Conservation (phyloP, 441 rosid genomes). For the Eruca vesicaria region DNA sequence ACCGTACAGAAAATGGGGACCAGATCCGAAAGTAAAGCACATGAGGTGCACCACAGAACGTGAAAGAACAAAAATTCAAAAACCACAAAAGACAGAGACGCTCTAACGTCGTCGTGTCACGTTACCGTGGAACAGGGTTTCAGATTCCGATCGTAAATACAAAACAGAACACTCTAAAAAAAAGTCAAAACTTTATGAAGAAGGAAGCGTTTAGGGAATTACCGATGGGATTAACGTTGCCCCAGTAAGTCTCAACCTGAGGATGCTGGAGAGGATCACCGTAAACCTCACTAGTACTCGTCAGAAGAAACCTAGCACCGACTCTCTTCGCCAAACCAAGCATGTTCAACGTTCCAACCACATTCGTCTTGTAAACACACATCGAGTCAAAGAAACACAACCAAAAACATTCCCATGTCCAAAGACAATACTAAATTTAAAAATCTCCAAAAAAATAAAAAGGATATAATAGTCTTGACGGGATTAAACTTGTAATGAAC, state of each 20-base stretch:
- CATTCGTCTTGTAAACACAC: constrained; percentile 64
- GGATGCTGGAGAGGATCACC: constrained; percentile 89
- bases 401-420: neutral
- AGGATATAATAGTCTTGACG: constrained; percentile 86
- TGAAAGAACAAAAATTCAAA: neutral
- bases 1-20: constrained; percentile 19
- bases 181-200: neutral
- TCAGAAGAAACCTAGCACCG: constrained; percentile 73
- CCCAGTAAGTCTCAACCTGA: constrained; percentile 84
- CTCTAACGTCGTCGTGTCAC: constrained; percentile 12
- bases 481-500: constrained; percentile 91
- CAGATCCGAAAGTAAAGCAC: constrained; percentile 20
- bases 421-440: neutral
- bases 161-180: neutral
- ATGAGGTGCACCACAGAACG: neutral
- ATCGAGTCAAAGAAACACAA: constrained; percentile 38
- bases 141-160: too few relatives aligned
- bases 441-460: neutral
- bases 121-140: neutral
- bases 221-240: constrained; percentile 88
- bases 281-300: constrained; percentile 85
- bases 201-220: neutral
- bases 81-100: neutral
- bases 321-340: constrained; percentile 75
- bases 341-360: constrained; percentile 82